These are phyloP conservation scores for Septoria linicola DNA, from an alignment of 2,329 filamentous ascomycete species.

Conservation along the genomic window DNA sequence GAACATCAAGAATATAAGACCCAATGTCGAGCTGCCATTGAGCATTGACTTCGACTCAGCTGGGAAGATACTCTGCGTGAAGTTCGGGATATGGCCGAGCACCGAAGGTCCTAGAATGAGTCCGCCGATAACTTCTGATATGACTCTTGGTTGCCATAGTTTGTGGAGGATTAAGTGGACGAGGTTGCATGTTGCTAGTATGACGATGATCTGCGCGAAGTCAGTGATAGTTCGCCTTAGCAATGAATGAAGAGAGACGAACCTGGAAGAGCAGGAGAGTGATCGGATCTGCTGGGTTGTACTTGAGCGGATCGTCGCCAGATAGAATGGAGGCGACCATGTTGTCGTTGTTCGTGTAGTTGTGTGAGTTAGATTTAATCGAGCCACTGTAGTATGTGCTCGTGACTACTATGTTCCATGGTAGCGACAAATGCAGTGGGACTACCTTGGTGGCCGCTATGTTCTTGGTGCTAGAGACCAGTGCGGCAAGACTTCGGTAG, in stretches of 20 bases:
- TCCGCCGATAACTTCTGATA: slow-evolving; percentile 11
- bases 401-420: too few relatives aligned
- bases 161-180: not conserved
- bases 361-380: too few relatives aligned
- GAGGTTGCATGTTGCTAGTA: not conserved
- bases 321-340: too few relatives aligned
- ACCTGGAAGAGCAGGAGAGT: slow-evolving; percentile 13
- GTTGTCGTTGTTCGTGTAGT: too few relatives aligned
- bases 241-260: not conserved
- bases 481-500: too few relatives aligned
- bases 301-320: not conserved
- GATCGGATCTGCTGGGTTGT: slow-evolving; percentile 10
- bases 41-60: not conserved
- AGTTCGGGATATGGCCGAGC: slow-evolving; percentile 6
- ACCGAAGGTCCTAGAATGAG: slow-evolving; percentile 9
- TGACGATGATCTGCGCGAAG: slow-evolving; percentile 1
- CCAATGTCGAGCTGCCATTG: not conserved
- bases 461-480: too few relatives aligned
- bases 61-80: not conserved
- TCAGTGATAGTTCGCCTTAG: not conserved
- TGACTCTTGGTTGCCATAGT: slow-evolving; percentile 7
- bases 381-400: too few relatives aligned
- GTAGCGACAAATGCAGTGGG: too few relatives aligned
- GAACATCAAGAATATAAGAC: not conserved
- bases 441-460: too few relatives aligned